Conservation (phyloP, 768 basidiomycete genomes). For the Termitomyces sp. region DNA sequence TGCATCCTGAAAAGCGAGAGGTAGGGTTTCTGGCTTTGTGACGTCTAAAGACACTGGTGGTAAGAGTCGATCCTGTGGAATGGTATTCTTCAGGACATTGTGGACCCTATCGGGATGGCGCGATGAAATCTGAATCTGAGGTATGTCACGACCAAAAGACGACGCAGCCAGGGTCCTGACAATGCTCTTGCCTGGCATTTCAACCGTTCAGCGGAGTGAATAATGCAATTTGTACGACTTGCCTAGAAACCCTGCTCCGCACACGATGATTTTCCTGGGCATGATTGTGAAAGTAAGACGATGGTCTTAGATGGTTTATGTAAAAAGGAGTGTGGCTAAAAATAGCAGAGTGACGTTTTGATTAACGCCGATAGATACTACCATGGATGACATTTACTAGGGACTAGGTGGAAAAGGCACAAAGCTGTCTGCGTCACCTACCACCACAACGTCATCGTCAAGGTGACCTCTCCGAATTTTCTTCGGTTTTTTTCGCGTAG, state of each 20-base stretch:
- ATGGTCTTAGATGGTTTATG: neutral
- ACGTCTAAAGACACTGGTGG: conserved; percentile 48
- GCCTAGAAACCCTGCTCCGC: conserved; percentile 64
- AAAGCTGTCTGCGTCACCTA: conserved; percentile 32
- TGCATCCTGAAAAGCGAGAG: conserved; percentile 48
- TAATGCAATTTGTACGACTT: neutral
- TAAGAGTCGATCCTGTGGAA: conserved; percentile 32
- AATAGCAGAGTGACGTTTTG: neutral
- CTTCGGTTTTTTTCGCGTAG: conserved; percentile 13
- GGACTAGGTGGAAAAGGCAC: conserved; percentile 16
- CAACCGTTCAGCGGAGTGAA: neutral
- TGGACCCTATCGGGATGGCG: conserved; percentile 45
- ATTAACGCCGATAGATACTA: conserved; percentile 1
- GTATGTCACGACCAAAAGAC: conserved; percentile 19
- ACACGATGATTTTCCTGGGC: conserved; percentile 39
- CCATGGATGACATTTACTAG: conserved; percentile 4
- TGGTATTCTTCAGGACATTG: conserved; percentile 22
- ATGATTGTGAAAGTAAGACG: neutral
- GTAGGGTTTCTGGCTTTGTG: conserved; percentile 43
- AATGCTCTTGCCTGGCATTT: conserved; percentile 39
- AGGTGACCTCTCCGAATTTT: conserved; percentile 19
- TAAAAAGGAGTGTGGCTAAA: neutral
- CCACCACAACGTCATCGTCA: conserved; percentile 31
- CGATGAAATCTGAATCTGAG: conserved; percentile 55
- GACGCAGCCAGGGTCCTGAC: conserved; percentile 42